Conservation (phyloP, 495 filamentous ascomycete genomes). For the Mycothermus thermophilus region DNA sequence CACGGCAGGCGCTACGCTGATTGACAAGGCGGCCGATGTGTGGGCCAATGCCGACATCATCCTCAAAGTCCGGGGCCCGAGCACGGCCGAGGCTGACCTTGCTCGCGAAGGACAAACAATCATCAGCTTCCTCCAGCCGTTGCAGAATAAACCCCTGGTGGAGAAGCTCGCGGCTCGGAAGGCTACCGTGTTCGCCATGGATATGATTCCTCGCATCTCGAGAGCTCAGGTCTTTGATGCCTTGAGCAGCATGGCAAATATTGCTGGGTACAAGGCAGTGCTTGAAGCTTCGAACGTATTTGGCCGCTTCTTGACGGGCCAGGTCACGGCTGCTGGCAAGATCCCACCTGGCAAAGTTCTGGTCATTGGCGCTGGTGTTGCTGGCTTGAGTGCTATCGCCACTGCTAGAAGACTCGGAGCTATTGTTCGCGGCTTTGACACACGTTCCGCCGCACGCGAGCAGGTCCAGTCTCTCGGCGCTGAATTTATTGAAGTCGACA, state of each 20-base stretch:
- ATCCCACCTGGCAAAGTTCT: slow-evolving; percentile 73
- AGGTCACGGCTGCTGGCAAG: slow-evolving; percentile 70
- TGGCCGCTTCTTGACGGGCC: slow-evolving; percentile 67
- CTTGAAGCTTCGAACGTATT: slow-evolving; percentile 72
- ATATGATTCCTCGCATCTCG: slow-evolving; percentile 71
- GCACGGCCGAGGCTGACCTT: slow-evolving; percentile 45
- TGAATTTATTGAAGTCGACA: slow-evolving; percentile 70
- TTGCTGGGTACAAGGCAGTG: slow-evolving; percentile 75
- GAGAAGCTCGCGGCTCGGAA: slow-evolving; percentile 49
- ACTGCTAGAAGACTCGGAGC: slow-evolving; percentile 69
- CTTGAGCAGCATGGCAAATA: slow-evolving; percentile 74
- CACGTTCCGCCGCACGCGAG: slow-evolving; percentile 60
- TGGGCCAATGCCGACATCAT: slow-evolving; percentile 62
- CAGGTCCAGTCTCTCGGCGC: slow-evolving; percentile 75
- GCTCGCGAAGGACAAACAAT: slow-evolving; percentile 50
- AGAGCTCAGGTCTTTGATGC: slow-evolving; percentile 73
- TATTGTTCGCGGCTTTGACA: slow-evolving; percentile 74
- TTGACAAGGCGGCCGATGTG: slow-evolving; percentile 40
- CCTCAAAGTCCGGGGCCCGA: slow-evolving; percentile 64
- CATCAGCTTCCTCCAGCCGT: slow-evolving; percentile 62
- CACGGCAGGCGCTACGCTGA: slow-evolving; percentile 56
- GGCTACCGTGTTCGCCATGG: slow-evolving; percentile 65
- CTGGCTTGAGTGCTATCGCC: slow-evolving; percentile 67
- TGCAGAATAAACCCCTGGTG: slow-evolving; percentile 57
- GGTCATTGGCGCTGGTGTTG: slow-evolving; percentile 72